A percentile compares a stretch with the other conserved stretches of the same genome.
Evolutionary conservation across 2,329 filamentous ascomycete species (phyloP).

Genomic region (Apiospora saccharicola): DNA sequence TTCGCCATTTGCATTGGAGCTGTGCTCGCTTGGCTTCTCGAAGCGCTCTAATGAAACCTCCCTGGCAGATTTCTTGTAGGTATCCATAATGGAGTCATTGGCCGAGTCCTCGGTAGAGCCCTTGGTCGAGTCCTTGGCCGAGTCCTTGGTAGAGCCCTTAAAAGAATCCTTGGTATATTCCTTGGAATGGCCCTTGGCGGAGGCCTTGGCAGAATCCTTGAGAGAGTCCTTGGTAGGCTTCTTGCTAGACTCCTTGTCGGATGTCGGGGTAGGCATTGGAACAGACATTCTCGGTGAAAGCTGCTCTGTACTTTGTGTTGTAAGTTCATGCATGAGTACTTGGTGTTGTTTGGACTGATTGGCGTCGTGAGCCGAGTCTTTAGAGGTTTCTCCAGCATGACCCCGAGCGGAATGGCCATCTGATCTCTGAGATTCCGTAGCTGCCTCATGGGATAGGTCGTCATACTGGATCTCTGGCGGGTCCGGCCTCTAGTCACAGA

Average conservation of each 20-base stretch:
- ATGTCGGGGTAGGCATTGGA: constrained; percentile 3
- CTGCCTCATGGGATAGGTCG: constrained; percentile 23
- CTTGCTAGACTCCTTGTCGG: background rate
- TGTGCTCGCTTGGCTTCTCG: background rate
- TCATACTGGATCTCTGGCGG: constrained; percentile 29
- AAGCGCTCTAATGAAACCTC: background rate
- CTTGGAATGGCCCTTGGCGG: background rate
- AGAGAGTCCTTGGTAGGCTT: background rate
- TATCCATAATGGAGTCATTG: background rate
- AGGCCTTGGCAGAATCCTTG: background rate
- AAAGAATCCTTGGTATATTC: background rate
- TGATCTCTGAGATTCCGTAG: background rate
- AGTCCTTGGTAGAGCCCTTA: background rate
- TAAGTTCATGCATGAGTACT: background rate
- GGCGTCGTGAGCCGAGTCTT: background rate
- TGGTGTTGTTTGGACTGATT: background rate
- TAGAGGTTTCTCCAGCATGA: background rate
- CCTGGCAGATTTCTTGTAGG: background rate
- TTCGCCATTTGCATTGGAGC: background rate
- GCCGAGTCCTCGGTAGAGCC: background rate
- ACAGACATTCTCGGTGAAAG: background rate
- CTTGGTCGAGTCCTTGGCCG: background rate
- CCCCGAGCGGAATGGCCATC: background rate
- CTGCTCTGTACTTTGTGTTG: background rate
- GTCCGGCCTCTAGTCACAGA: constrained; percentile 32